Conservation (phyloP, 225 moss, liverwort and hornwort genomes). For the Polytrichum commune region DNA sequence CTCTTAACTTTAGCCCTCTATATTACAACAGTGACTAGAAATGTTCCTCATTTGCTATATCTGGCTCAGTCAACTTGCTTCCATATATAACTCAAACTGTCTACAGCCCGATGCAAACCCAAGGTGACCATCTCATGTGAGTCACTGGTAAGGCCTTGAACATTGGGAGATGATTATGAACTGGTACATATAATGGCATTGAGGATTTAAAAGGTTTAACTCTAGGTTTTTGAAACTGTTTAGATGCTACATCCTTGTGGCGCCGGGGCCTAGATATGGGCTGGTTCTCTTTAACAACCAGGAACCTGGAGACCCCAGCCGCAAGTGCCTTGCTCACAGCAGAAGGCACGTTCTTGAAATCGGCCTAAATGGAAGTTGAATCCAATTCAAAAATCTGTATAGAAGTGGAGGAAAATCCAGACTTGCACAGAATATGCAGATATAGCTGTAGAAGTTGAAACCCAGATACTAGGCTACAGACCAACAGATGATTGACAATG, state of each 20-base stretch:
- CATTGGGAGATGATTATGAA: no score
- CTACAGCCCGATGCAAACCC: neutral
- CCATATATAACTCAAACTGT: neutral
- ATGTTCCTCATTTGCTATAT: no score
- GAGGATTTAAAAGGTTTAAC: neutral
- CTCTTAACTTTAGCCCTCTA: no score
- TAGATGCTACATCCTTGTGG: neutral
- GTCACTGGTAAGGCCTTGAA: neutral
- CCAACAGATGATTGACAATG: no score
- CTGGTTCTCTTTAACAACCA: slow-evolving; percentile 2
- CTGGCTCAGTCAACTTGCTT: neutral
- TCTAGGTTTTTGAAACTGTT: neutral
- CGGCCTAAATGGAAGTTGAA: slow-evolving; percentile 26
- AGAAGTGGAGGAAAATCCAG: neutral
- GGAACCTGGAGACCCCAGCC: slow-evolving; percentile 6
- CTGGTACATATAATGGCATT: neutral
- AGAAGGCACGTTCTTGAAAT: slow-evolving; percentile 14
- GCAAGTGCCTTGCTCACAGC: slow-evolving; percentile 10
- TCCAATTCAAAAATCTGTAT: neutral
- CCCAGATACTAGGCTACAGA: no score
- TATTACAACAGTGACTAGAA: no score
- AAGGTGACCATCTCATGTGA: no score
- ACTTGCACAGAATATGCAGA: no score
- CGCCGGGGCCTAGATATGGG: slow-evolving; percentile 4
- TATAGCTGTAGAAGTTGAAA: no score